Evolutionary conservation across 805 yeast species (phyloP).

Genomic region (Wickerhamiella vanderwaltii): DNA sequence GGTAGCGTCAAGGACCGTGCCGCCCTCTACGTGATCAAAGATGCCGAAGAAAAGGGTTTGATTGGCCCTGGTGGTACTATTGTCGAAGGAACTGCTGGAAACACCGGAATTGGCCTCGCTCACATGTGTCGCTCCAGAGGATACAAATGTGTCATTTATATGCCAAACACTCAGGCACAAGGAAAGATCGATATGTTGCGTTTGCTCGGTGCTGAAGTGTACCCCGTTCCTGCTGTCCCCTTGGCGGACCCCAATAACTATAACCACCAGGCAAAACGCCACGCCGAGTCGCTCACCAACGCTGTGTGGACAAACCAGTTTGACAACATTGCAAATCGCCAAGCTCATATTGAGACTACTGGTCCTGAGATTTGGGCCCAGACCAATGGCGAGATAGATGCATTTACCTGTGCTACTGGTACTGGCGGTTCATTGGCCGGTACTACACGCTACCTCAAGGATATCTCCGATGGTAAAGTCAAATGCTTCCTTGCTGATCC

Average conservation of each 20-base stretch:
- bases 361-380: slow-evolving; percentile 92
- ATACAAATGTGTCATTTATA: slow-evolving; percentile 72
- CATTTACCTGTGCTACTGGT: slow-evolving; percentile 83
- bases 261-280: slow-evolving; percentile 77
- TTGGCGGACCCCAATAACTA: slow-evolving; percentile 70
- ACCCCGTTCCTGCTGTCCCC: slow-evolving; percentile 82
- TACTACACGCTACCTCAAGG: slow-evolving; percentile 62
- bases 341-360: slow-evolving; percentile 78
- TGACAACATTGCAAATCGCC: slow-evolving; percentile 77
- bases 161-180: slow-evolving; percentile 84
- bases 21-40: slow-evolving; percentile 61
- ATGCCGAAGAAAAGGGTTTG: slow-evolving; percentile 53
- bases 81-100: slow-evolving; percentile 91
- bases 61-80: slow-evolving; percentile 71
- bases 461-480: slow-evolving; percentile 47
- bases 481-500: slow-evolving; percentile 77
- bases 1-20: slow-evolving; percentile 90
- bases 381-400: slow-evolving; percentile 63
- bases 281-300: slow-evolving; percentile 61
- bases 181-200: slow-evolving; percentile 63
- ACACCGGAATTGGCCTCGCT: slow-evolving; percentile 90
- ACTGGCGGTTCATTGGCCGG: slow-evolving; percentile 94
- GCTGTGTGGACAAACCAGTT: slow-evolving; percentile 93
- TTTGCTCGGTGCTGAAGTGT: slow-evolving; percentile 72
- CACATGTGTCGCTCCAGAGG: slow-evolving; percentile 67